These are phyloP conservation scores for Yarrowia yakushimensis DNA, from an alignment of 805 yeast species.

Conservation along the genomic window DNA sequence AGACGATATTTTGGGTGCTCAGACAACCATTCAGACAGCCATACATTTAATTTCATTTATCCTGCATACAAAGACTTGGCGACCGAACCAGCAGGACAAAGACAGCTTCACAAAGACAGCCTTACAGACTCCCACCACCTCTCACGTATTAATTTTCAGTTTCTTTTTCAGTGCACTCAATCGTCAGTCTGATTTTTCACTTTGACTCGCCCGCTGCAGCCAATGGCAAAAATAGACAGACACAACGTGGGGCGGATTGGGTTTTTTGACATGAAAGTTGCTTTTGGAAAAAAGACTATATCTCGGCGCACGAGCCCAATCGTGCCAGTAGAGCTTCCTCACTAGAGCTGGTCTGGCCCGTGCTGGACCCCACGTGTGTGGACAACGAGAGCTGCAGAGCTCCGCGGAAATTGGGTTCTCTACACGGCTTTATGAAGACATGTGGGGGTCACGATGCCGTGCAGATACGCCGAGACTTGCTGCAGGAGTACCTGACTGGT, in stretches of 20 bases:
- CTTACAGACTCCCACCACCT: too few relatives aligned
- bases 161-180: background rate
- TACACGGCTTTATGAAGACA: background rate
- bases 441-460: too few relatives aligned
- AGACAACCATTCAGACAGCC: too few relatives aligned
- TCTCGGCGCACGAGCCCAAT: background rate
- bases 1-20: too few relatives aligned
- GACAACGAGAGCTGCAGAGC: background rate
- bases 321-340: background rate
- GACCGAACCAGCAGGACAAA: too few relatives aligned
- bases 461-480: too few relatives aligned
- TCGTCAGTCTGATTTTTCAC: too few relatives aligned
- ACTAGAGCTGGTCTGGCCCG: background rate
- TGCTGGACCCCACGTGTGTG: background rate
- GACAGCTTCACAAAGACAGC: too few relatives aligned
- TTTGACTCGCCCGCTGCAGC: background rate
- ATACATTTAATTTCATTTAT: too few relatives aligned
- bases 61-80: too few relatives aligned
- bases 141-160: background rate
- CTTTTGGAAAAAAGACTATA: too few relatives aligned
- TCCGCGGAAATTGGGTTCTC: conserved; percentile 7
- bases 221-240: background rate
- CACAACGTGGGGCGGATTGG: background rate
- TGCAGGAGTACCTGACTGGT: too few relatives aligned
- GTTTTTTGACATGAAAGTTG: background rate